phyloP scores from a whole-genome alignment of 2,329 filamentous ascomycete genomes.

The Penicillium sp. region DNA sequence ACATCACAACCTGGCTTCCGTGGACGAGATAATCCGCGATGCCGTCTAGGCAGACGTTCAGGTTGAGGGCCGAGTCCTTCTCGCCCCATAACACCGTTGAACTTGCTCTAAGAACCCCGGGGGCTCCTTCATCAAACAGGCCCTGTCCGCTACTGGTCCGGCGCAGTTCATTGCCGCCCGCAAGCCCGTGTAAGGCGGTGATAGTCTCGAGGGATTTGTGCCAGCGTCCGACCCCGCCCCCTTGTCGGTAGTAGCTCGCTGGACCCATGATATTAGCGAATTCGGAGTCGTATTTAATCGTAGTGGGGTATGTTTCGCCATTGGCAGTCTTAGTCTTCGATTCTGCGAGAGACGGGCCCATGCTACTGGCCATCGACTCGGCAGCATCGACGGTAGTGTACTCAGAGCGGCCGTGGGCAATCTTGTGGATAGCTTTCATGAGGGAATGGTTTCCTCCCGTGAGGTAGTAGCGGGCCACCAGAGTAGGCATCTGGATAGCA shows the following conservation, averaged over 20 bases:
- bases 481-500: slow-evolving; percentile 51
- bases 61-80: slow-evolving; percentile 52
- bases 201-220: slow-evolving; percentile 52
- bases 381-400: slow-evolving; percentile 39
- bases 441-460: slow-evolving; percentile 52
- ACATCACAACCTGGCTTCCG: slow-evolving; percentile 50
- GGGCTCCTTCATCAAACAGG: slow-evolving; percentile 46
- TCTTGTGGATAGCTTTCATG: slow-evolving; percentile 43
- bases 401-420: slow-evolving; percentile 35
- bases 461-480: slow-evolving; percentile 46
- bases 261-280: slow-evolving; percentile 51
- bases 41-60: slow-evolving; percentile 51
- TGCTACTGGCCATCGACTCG: slow-evolving; percentile 51
- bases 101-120: slow-evolving; percentile 51
- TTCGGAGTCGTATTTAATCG: slow-evolving; percentile 40
- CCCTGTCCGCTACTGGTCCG: slow-evolving; percentile 39
- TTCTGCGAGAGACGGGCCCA: slow-evolving; percentile 52
- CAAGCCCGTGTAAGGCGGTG: slow-evolving; percentile 47
- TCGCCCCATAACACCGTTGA: slow-evolving; percentile 56
- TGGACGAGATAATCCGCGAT: slow-evolving; percentile 51
- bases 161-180: slow-evolving; percentile 29
- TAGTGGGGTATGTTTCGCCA: slow-evolving; percentile 41
- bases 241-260: slow-evolving; percentile 55
- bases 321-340: slow-evolving; percentile 34
- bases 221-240: slow-evolving; percentile 48